These are phyloP conservation scores for Fusarium dlaminii DNA, from an alignment of 2,329 filamentous ascomycete genomes.

Conservation along the genomic window DNA sequence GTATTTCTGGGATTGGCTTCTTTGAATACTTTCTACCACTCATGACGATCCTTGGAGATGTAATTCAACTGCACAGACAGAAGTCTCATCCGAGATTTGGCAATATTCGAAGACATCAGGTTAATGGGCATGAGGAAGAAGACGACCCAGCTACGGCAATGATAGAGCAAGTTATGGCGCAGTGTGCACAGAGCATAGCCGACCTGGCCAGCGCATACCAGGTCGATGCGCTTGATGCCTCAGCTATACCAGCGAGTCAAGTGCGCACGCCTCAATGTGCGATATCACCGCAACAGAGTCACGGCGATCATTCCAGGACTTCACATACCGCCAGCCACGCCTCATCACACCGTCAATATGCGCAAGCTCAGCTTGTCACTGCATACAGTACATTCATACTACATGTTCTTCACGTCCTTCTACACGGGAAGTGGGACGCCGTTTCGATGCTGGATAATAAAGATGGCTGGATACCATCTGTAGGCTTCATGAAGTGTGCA, in stretches of 20 bases:
- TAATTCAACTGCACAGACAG: background rate
- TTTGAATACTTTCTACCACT: background rate
- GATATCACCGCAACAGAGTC: background rate
- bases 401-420: background rate
- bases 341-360: background rate
- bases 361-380: background rate
- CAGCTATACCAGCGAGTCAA: background rate
- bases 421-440: background rate
- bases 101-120: background rate
- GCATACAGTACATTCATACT: background rate
- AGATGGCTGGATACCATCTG: background rate
- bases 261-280: background rate
- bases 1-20: background rate
- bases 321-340: background rate
- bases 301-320: background rate
- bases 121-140: background rate
- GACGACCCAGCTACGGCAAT: background rate
- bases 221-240: background rate
- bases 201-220: background rate
- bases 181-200: background rate
- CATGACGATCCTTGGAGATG: background rate
- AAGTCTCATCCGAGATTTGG: background rate
- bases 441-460: background rate
- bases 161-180: background rate
- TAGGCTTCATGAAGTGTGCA: background rate